Percentiles rank a stretch among this genome's conserved stretches.
Evolutionary conservation across 768 basidiomycete genomes (phyloP).

Genomic region (Fomitopsis serialis): DNA sequence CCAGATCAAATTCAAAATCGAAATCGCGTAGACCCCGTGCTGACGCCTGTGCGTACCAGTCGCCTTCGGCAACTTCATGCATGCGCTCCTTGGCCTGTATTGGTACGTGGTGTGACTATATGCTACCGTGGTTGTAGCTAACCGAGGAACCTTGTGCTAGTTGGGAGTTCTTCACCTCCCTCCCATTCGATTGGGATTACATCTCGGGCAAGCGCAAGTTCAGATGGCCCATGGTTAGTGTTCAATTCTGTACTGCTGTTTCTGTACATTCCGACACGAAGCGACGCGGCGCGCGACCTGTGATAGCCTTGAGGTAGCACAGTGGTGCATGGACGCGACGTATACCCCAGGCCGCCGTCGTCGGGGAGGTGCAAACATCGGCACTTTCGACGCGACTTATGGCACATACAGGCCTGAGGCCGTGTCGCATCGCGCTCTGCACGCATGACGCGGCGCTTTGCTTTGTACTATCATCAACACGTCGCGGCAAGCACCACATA

Average conservation of each 20-base stretch:
- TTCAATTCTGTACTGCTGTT: background rate
- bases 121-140: background rate
- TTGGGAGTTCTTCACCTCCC: slow-evolving; percentile 40
- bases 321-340: too few species aligned
- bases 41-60: slow-evolving; percentile 19
- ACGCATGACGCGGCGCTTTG: too few species aligned
- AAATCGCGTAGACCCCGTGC: background rate
- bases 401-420: too few species aligned
- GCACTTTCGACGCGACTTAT: too few species aligned
- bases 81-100: slow-evolving; percentile 40
- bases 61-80: slow-evolving; percentile 36
- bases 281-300: too few species aligned
- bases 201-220: slow-evolving; percentile 36
- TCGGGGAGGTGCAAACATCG: too few species aligned
- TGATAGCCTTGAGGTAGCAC: too few species aligned
- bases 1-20: background rate
- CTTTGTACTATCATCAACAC: too few species aligned
- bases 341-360: too few species aligned
- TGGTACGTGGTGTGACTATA: slow-evolving; percentile 30
- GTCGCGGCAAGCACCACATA: too few species aligned
- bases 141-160: background rate
- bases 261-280: too few species aligned
- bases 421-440: too few species aligned
- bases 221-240: slow-evolving; percentile 40
- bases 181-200: slow-evolving; percentile 38